These are phyloP conservation scores for Oryza nivara DNA, from an alignment of 176 grass and related monocot genomes.

Conservation along the genomic window DNA sequence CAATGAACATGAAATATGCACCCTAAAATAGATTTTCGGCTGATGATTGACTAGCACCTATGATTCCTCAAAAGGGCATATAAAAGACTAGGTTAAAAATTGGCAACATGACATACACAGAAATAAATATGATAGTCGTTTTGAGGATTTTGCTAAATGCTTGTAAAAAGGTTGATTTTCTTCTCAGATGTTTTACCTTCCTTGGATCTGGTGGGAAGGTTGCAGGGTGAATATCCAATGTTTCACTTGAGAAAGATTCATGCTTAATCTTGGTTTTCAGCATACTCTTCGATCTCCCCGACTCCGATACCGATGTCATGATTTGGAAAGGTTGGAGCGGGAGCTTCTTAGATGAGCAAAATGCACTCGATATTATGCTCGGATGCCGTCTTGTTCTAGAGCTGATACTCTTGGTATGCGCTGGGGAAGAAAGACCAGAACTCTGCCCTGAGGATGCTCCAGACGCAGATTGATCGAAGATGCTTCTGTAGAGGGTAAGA, in stretches of 20 bases:
- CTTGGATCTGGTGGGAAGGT: slow-evolving; percentile 42
- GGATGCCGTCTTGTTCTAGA: slow-evolving; percentile 59
- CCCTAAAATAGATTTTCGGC: neutral
- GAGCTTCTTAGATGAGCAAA: slow-evolving; percentile 94
- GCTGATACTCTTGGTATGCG: slow-evolving; percentile 59
- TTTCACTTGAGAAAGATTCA: slow-evolving; percentile 57
- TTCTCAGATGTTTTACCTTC: slow-evolving; percentile 51
- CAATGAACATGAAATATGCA: neutral
- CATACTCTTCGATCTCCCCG: slow-evolving; percentile 48
- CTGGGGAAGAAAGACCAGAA: slow-evolving; percentile 78
- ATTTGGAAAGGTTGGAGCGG: slow-evolving; percentile 83
- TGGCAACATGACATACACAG: neutral
- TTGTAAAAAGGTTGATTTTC: neutral
- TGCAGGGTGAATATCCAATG: slow-evolving; percentile 38
- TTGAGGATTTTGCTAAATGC: neutral
- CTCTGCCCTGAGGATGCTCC: slow-evolving; percentile 77
- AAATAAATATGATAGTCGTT: neutral
- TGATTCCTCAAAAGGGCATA: neutral
- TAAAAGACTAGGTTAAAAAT: neutral
- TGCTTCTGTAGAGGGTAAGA: slow-evolving; percentile 90
- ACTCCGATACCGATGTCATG: slow-evolving; percentile 64
- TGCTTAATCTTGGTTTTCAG: slow-evolving; percentile 67
- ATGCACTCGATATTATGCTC: slow-evolving; percentile 85
- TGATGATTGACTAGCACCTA: neutral
- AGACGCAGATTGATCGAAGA: slow-evolving; percentile 84